A percentile compares a stretch with the other conserved stretches of the same genome.
These are phyloP conservation scores for Cenchrus fungigraminus DNA, from an alignment of 176 grass and related monocot genomes.

Conservation along the genomic window DNA sequence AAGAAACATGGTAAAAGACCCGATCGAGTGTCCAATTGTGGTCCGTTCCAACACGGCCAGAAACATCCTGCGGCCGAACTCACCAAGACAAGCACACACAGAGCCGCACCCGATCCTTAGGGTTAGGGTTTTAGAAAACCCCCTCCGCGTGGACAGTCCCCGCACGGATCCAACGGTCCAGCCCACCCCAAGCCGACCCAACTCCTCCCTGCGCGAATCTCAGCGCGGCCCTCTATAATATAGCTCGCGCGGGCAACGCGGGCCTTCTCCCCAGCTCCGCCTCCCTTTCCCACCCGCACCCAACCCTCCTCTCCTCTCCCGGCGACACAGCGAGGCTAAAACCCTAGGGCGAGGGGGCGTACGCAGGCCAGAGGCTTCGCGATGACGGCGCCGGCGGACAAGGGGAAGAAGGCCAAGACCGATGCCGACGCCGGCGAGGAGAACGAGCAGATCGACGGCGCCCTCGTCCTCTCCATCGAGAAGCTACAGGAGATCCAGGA, in stretches of 20 bases:
- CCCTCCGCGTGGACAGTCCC: not conserved
- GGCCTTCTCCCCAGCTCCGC: conserved; percentile 36
- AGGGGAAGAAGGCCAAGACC: conserved; percentile 79
- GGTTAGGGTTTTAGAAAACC: conserved; percentile 65
- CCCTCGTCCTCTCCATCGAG: conserved; percentile 80
- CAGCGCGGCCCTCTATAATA: conserved; percentile 47
- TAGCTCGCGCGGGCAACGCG: not conserved
- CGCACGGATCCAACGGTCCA: conserved; percentile 44
- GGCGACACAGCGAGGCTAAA: conserved; percentile 43
- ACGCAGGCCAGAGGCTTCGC: not conserved
- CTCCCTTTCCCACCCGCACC: conserved; percentile 35
- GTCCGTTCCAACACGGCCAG: not conserved
- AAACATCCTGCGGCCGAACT: not conserved
- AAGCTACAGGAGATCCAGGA: conserved; percentile 92
- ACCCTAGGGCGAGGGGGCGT: conserved; percentile 51
- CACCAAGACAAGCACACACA: not conserved
- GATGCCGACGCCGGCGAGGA: conserved; percentile 58
- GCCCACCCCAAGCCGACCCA: conserved; percentile 1
- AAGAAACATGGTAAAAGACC: not conserved
- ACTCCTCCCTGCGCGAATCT: conserved; percentile 38
- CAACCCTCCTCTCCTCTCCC: not conserved
- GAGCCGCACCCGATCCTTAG: conserved; percentile 35
- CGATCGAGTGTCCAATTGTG: not conserved
- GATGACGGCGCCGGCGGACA: conserved; percentile 71
- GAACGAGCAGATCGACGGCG: conserved; percentile 75